A percentile compares a stretch with the other conserved stretches of the same genome.
phyloP scores from a whole-genome alignment of 228 moss, liverwort and hornwort genomes.

The Sphagnum fallax region DNA sequence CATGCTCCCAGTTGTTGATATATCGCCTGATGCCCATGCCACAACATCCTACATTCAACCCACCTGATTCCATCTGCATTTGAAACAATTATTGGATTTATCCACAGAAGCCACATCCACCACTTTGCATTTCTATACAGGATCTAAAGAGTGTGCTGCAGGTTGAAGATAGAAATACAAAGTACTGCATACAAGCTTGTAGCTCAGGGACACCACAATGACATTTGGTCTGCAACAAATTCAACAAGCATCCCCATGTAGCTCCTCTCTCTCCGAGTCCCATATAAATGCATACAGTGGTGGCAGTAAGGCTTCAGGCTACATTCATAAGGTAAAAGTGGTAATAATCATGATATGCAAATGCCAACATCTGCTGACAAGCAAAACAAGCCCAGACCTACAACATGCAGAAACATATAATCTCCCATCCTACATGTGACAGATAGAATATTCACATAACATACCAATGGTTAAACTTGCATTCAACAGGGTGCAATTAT shows the following conservation, averaged over 20 bases:
- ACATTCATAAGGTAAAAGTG: conserved; percentile 10
- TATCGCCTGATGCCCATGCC: conserved; percentile 99
- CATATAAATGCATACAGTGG: conserved; percentile 81
- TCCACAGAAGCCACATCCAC: conserved; percentile 7
- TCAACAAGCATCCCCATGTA: conserved; percentile 86
- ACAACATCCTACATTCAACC: conserved; percentile 59
- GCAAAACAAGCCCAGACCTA: too few species aligned
- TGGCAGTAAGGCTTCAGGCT: conserved; percentile 88
- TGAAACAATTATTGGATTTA: conserved; percentile 5
- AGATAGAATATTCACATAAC: too few species aligned
- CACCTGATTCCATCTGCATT: conserved; percentile 14
- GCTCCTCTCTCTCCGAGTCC: conserved; percentile 85
- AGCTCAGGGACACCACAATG: conserved; percentile 96
- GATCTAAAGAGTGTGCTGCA: too few species aligned
- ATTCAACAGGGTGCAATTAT: too few species aligned
- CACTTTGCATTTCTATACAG: too few species aligned
- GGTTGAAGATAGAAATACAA: conserved; percentile 10
- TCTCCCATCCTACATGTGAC: too few species aligned
- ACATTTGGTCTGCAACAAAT: conserved; percentile 90
- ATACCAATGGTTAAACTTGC: too few species aligned
- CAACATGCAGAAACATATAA: too few species aligned
- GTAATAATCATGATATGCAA: too few species aligned
- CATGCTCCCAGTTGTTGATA: conserved; percentile 86
- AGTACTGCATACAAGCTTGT: conserved; percentile 99
- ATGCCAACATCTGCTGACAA: too few species aligned